Evolutionary conservation across 495 filamentous ascomycete genomes (phyloP).

Genomic region (Penicillium tannophilum): DNA sequence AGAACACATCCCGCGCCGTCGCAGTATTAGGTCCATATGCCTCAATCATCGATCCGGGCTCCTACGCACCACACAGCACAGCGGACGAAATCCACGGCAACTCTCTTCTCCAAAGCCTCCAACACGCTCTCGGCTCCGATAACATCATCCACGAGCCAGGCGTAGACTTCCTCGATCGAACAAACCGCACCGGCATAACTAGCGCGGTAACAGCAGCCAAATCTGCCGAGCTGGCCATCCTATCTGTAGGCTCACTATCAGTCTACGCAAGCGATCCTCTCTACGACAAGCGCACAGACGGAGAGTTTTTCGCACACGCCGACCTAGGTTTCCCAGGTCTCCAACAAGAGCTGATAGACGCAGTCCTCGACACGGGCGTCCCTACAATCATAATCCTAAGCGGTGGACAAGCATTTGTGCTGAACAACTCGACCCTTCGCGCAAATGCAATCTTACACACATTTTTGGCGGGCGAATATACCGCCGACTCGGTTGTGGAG

Average conservation of each 20-base stretch:
- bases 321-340: constrained; percentile 7
- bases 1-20: neutral
- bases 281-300: constrained; percentile 2
- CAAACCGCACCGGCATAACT: neutral
- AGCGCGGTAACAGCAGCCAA: neutral
- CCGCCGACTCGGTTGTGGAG: neutral
- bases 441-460: constrained; percentile 8
- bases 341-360: constrained; percentile 4
- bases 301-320: constrained; percentile 4
- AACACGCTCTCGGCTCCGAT: neutral
- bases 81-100: neutral
- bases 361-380: constrained; percentile 2
- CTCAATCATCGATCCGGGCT: constrained; percentile 6
- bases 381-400: neutral
- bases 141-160: constrained; percentile 1
- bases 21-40: constrained; percentile 5
- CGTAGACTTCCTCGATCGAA: neutral
- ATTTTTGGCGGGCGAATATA: constrained; percentile 4
- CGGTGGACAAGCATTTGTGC: constrained; percentile 6
- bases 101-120: constrained; percentile 6
- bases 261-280: constrained; percentile 6
- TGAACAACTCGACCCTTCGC: constrained; percentile 4
- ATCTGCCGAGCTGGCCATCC: constrained; percentile 2
- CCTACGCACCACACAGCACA: constrained; percentile 2
- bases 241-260: constrained; percentile 2